Evolutionary conservation across 768 basidiomycete genomes (phyloP), one percentile per base, ranked within the genome.

Genomic region (Phanerodontia chrysosporium): DNA sequence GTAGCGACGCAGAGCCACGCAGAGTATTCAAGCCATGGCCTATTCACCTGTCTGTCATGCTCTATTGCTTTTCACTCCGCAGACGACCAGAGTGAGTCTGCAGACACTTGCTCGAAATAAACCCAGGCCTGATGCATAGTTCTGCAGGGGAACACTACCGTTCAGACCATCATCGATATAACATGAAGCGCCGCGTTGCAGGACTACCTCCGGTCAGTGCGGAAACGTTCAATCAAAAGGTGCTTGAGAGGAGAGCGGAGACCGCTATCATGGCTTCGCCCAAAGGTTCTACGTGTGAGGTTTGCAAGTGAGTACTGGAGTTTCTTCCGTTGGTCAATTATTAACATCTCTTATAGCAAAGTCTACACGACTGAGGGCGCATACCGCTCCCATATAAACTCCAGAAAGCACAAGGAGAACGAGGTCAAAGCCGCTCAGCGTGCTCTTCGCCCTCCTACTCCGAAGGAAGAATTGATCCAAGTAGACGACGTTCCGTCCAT

Each of bases 161-260:
- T 62, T 92, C 92, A 25, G 97, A 99, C 73, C 90, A 91, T 72
- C 97, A 99, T 76, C 80, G 95, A 55, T 99, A 99, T 75, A 99
- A 99, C 70, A 93, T 98, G 86, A 96, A 96, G 78, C 89, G 95
- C 63, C 86, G 94, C 28, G 90, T 98, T 18, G 95, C 96, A 1
- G 84, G 82, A 5, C 81, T 99, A 1, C 89, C 92, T 9, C 95
- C 96, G 1, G 85, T 99, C 66, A 86, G 84, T 59, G 82, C 80
- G 0, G 73, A 79, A 7, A 65, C 87, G 1, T 99, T 98, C 75
- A 88, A 95, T 65, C 83, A 92, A 67, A 98, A 98, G 68, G 89
- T 97, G 13, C 70, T 89, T 28, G 90, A 96, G 62, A 76, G 92
- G 64, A 77, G 84, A 16, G 79, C 83, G 45, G 89, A 95, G 73